phyloP scores from a whole-genome alignment of 257 asterid species.

The Euphrasia confusa region DNA sequence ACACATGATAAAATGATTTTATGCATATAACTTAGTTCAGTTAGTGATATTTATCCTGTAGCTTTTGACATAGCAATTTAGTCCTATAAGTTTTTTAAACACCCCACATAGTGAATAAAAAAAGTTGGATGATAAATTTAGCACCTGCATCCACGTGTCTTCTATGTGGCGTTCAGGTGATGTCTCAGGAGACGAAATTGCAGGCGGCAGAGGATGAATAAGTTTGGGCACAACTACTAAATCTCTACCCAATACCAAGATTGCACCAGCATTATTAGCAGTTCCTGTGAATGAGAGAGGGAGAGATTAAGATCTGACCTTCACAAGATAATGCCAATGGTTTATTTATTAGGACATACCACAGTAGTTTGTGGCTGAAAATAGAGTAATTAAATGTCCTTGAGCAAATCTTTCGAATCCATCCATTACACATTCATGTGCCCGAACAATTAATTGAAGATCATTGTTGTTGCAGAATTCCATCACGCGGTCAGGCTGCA shows the following conservation, averaged over 20 bases:
- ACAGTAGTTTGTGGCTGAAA: conserved; percentile 96
- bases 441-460: conserved; percentile 90
- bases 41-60: no score
- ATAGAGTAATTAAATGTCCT: conserved; percentile 90
- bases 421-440: conserved; percentile 99
- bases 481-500: conserved; percentile 99
- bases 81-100: background rate
- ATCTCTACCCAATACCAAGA: conserved; percentile 97
- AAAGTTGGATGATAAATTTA: conserved; percentile 1
- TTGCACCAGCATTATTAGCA: conserved; percentile 98
- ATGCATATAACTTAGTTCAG: no score
- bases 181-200: conserved; percentile 84
- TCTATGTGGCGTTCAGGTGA: conserved; percentile 86
- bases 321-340: background rate
- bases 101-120: background rate
- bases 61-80: no score
- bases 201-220: conserved; percentile 97
- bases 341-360: conserved; percentile 42
- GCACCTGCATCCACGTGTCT: conserved; percentile 99
- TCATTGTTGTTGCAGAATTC: conserved; percentile 96
- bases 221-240: conserved; percentile 96
- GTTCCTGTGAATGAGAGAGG: conserved; percentile 46
- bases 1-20: no score
- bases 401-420: conserved; percentile 99
- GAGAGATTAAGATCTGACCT: background rate